These are phyloP conservation scores for Septoria linicola DNA, from an alignment of 2,329 filamentous ascomycete genomes.

Conservation along the genomic window DNA sequence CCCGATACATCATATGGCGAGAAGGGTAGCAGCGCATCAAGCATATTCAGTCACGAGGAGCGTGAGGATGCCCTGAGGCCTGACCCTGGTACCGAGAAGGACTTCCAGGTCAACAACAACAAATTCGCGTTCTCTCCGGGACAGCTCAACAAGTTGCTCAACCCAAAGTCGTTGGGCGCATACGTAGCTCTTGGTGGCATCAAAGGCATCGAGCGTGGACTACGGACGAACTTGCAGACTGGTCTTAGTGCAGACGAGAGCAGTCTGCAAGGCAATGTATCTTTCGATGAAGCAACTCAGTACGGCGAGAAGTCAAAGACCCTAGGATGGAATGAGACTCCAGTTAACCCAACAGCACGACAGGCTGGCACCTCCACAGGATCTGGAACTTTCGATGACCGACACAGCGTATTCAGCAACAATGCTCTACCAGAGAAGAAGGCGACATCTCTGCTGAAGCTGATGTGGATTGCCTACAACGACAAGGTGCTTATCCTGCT, in stretches of 20 bases:
- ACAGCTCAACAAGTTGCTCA: constrained; percentile 75
- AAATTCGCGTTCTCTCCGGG: constrained; percentile 82
- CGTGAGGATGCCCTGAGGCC: constrained; percentile 66
- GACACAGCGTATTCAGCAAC: constrained; percentile 66
- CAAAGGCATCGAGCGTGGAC: constrained; percentile 69
- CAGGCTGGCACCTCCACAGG: constrained; percentile 19
- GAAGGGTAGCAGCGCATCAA: constrained; percentile 22
- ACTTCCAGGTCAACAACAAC: constrained; percentile 74
- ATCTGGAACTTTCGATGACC: constrained; percentile 54
- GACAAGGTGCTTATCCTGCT: constrained; percentile 75
- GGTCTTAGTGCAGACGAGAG: constrained; percentile 72
- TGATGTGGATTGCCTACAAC: constrained; percentile 81
- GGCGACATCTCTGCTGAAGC: constrained; percentile 65
- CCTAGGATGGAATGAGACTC: constrained; percentile 31
- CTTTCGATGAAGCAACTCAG: constrained; percentile 61
- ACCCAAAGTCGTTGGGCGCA: constrained; percentile 73
- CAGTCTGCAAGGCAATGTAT: constrained; percentile 59
- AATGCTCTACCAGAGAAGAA: constrained; percentile 70
- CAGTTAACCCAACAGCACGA: constrained; percentile 27
- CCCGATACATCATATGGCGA: constrained; percentile 22
- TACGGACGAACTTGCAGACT: constrained; percentile 62
- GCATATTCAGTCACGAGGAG: constrained; percentile 24
- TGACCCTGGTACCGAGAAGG: constrained; percentile 70
- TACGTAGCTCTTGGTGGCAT: constrained; percentile 75
- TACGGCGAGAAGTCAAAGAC: constrained; percentile 25